These are phyloP conservation scores for Rubroshorea leprosula DNA, from an alignment of 345 rosid genomes.

Conservation along the genomic window DNA sequence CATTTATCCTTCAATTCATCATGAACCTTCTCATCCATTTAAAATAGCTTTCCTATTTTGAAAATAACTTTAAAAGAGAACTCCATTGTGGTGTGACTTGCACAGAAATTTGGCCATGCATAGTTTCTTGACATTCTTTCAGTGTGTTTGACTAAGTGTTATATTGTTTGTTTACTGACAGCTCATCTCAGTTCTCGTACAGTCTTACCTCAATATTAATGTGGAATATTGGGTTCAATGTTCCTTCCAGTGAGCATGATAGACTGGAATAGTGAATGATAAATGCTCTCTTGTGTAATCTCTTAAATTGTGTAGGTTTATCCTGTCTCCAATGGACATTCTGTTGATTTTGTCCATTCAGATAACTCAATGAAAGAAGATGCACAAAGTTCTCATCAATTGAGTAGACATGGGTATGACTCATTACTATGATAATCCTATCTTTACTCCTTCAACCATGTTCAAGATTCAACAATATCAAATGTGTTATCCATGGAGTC, in stretches of 20 bases:
- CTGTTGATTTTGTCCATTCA: constrained; percentile 35
- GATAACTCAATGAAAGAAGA: constrained; percentile 66
- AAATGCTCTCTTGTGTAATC: neutral
- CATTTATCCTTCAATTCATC: no score
- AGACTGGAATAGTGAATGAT: neutral
- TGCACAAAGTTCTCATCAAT: constrained; percentile 59
- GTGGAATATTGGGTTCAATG: neutral
- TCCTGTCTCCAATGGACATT: constrained; percentile 41
- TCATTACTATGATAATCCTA: neutral
- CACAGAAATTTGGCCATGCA: no score
- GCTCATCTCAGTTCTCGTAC: no score
- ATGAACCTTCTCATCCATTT: no score
- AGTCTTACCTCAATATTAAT: no score
- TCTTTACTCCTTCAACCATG: neutral
- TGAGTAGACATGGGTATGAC: constrained; percentile 49
- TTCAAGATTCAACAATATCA: constrained; percentile 2
- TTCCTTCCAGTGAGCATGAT: neutral
- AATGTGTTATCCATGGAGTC: neutral
- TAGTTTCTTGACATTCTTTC: no score
- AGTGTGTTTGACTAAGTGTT: no score
- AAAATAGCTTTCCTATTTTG: no score
- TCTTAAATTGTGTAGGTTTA: constrained; percentile 41
- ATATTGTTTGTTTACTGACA: no score
- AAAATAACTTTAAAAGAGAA: no score
- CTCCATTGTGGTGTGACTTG: no score